Evolutionary conservation across 176 grass and related monocot species (phyloP).

Genomic region (Puya raimondii): DNA sequence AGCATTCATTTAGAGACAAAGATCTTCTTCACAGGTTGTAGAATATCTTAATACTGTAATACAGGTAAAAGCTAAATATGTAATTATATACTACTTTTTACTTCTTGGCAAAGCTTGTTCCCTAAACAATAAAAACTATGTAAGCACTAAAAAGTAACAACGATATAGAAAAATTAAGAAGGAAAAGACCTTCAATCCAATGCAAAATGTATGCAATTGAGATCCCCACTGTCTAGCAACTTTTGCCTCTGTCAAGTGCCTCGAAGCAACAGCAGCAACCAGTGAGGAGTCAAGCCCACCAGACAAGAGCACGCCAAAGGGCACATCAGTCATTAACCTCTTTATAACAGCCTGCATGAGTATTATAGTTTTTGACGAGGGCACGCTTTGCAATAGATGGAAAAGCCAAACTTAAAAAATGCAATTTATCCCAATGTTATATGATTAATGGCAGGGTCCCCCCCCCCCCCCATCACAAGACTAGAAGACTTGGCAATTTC

Average conservation of each 20-base stretch:
- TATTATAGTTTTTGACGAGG: conserved; percentile 4
- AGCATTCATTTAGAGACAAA: too few relatives aligned
- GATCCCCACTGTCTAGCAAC: conserved; percentile 82
- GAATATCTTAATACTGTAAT: too few relatives aligned
- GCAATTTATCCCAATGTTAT: too few relatives aligned
- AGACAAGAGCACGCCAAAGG: conserved; percentile 97
- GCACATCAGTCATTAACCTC: conserved; percentile 97
- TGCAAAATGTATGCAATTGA: conserved; percentile 86
- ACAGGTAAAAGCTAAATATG: neutral
- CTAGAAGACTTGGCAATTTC: too few relatives aligned
- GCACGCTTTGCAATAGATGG: neutral
- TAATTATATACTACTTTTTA: neutral
- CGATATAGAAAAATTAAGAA: conserved; percentile 1
- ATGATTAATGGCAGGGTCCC: too few relatives aligned
- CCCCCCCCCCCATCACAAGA: too few relatives aligned
- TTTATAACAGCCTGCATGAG: conserved; percentile 66
- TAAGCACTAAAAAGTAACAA: neutral
- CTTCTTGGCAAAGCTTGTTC: neutral
- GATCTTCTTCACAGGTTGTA: too few relatives aligned
- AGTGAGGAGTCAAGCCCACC: conserved; percentile 96
- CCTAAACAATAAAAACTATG: neutral
- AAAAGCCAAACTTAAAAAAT: neutral
- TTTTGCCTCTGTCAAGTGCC: conserved; percentile 61
- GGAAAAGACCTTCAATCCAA: conserved; percentile 75
- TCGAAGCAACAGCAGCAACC: conserved; percentile 81